These are phyloP conservation scores for Boletus vinaceobasis DNA, from an alignment of 768 basidiomycete genomes.

Conservation along the genomic window DNA sequence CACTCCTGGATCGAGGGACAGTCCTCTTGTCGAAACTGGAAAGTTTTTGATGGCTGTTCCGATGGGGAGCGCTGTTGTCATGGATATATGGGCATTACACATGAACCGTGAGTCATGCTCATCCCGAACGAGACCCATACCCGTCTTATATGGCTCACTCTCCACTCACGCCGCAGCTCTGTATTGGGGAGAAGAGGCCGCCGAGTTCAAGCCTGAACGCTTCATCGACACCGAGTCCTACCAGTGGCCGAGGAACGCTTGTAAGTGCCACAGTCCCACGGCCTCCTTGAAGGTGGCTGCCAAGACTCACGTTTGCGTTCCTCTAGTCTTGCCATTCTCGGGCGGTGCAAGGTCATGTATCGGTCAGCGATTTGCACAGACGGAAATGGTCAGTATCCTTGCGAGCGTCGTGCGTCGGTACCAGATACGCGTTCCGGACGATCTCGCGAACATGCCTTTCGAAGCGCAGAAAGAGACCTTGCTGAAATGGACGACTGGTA, in stretches of 20 bases:
- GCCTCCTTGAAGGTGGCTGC: not conserved
- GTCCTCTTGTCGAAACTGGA: constrained; percentile 20
- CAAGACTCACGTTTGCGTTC: not conserved
- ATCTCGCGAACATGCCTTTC: constrained; percentile 27
- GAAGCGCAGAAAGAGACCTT: constrained; percentile 34
- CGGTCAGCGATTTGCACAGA: constrained; percentile 46
- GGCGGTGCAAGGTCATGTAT: constrained; percentile 45
- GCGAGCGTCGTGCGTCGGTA: constrained; percentile 43
- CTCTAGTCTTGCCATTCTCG: constrained; percentile 45
- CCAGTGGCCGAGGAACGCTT: constrained; percentile 51
- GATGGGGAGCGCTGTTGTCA: constrained; percentile 36
- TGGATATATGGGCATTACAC: constrained; percentile 44
- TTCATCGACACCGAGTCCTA: constrained; percentile 50
- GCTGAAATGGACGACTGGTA: constrained; percentile 36
- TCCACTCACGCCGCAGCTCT: constrained; percentile 31
- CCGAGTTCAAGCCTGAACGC: constrained; percentile 45
- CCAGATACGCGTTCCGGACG: constrained; percentile 38
- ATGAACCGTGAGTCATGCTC: constrained; percentile 39
- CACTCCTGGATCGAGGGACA: constrained; percentile 18
- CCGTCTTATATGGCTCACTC: not conserved
- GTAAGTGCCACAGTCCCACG: constrained; percentile 24
- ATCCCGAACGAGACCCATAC: not conserved
- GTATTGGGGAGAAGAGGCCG: constrained; percentile 46
- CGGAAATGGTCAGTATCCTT: constrained; percentile 41
- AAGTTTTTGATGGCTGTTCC: constrained; percentile 36